Evolutionary conservation across 352 stramenopile genomes (phyloP).

Genomic region (Vaucheria bursata): DNA sequence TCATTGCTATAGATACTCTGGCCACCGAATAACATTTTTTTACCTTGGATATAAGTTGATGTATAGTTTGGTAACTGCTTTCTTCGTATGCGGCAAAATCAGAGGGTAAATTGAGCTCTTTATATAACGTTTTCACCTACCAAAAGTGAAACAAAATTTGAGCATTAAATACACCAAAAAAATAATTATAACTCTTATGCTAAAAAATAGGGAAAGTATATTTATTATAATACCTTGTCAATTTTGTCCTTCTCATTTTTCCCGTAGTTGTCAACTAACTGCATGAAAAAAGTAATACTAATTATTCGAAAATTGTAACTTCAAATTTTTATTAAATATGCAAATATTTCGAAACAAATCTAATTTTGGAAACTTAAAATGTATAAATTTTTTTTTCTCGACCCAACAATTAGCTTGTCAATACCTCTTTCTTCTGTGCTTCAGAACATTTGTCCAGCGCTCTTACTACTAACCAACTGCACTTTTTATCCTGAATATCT

Average conservation of each 20-base stretch:
- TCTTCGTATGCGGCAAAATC: conserved; percentile 84
- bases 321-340: neutral
- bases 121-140: neutral
- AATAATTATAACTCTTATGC: neutral
- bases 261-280: conserved; percentile 78
- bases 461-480: conserved; percentile 93
- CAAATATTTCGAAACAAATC: neutral
- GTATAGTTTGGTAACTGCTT: conserved; percentile 39
- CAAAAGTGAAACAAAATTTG: too few species aligned
- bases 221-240: neutral
- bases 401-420: conserved; percentile 45
- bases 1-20: too few species aligned
- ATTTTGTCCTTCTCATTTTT: conserved; percentile 54
- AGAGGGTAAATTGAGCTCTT: conserved; percentile 64
- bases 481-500: conserved; percentile 99
- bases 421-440: conserved; percentile 53
- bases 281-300: neutral
- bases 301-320: neutral
- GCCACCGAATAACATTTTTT: neutral
- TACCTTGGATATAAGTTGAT: conserved; percentile 40
- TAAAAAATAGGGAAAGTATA: neutral
- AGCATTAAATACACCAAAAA: neutral
- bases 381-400: conserved; percentile 54
- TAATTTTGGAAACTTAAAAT: too few species aligned
- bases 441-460: conserved; percentile 64